phyloP scores from a whole-genome alignment of 345 rosid species.

The Dovyalis caffra region DNA sequence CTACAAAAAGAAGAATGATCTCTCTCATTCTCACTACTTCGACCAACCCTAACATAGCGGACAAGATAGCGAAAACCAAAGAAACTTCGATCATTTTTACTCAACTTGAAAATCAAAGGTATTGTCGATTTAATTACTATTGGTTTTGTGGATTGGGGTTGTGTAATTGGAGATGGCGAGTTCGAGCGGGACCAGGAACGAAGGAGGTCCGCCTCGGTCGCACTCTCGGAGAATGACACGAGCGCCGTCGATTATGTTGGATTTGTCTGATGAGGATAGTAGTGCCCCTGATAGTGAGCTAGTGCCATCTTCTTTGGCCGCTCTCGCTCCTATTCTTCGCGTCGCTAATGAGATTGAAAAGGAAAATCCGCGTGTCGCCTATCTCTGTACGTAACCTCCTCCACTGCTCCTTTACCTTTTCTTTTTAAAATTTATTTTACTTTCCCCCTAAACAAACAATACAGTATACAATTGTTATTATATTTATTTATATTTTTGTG shows the following conservation, averaged over 20 bases:
- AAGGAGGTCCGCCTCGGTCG: conserved; percentile 35
- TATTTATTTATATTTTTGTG: not conserved
- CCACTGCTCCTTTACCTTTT: not conserved
- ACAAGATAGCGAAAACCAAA: not conserved
- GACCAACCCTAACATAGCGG: not conserved
- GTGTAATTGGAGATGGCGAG: conserved; percentile 56
- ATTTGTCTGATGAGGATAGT: conserved; percentile 48
- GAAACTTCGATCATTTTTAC: not conserved
- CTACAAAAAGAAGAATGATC: not conserved
- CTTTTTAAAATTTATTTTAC: not conserved
- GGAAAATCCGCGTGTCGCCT: conserved; percentile 77
- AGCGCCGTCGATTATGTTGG: conserved; percentile 47
- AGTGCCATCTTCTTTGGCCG: conserved; percentile 78
- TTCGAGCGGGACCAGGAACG: conserved; percentile 63
- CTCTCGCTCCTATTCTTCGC: conserved; percentile 73
- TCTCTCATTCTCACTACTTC: not conserved
- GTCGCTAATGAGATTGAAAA: conserved; percentile 82
- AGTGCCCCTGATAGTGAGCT: conserved; percentile 71
- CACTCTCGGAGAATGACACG: conserved; percentile 49
- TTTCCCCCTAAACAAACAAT: not conserved
- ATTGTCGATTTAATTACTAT: not conserved
- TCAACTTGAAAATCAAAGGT: conserved; percentile 13
- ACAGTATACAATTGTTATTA: not conserved
- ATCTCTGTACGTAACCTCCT: conserved; percentile 61
- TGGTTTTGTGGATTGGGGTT: not conserved